Base-by-base conservation (phyloP, 495 filamentous ascomycete genomes). In the Aspergillus nanangensis region DNA sequence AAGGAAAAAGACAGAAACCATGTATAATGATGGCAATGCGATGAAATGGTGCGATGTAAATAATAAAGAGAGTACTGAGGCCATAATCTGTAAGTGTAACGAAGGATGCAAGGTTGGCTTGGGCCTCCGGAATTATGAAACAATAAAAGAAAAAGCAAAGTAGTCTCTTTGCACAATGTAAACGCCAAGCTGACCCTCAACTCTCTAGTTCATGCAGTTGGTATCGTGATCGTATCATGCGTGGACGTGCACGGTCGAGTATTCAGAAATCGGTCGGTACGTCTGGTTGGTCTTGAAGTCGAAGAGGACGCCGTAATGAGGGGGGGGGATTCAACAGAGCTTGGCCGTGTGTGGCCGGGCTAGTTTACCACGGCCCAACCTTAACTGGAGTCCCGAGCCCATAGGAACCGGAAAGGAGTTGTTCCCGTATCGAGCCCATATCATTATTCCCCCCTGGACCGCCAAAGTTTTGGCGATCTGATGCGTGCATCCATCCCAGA, bases 361-460 rank as follows among this genome's bases (percentile, higher is more conserved):
- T 11, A 38, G 31, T 53, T 66, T 67, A 87, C 83, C 82, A 88
- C 17, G 82, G 82, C 8, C 86, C 86, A 51, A 89, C 86, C 36
- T 78, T 80, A 38, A 90, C 85, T 21, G 87, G 80, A 18, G 75
- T 66, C 45, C 73, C 75, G 33, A 84, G 72, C 17, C 84, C 84
- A 58, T 88, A 93, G 5, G 82, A 87, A 14, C 88, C 88, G 47
- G 80, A 84, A 37, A 91, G 69, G 11, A 95, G 71, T 60, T 95
- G 87, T 43, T 90, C 84, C 9, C 87, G 77, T 24, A 93, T 86
- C 9, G 83, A 88, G 46, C 73, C 75, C 33, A 78, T 60, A 38
- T 87, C 78, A 47, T 55, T 69, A 36, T 55, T 70, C 33, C 62
- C 63, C 7, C 67, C 57, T 24, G 66, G 44, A 44, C 51, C 56